Percentiles rank a stretch among this genome's conserved stretches.
Conservation (phyloP, 1,284 basidiomycete genomes). For the Cryptococcus hybrid region DNA sequence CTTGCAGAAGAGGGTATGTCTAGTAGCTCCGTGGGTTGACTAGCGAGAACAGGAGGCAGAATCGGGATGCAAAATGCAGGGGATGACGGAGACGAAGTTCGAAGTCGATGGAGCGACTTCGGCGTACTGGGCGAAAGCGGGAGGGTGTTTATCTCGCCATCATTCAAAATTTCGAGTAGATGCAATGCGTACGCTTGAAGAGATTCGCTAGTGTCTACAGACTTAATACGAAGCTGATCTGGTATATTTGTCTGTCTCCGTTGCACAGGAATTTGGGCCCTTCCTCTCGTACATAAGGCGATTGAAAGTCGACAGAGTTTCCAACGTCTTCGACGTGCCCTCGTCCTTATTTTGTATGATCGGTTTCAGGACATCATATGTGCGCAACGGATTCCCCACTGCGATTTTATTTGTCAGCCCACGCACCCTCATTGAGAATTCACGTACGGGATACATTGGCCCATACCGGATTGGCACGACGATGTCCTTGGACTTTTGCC, state of each 20-base stretch:
- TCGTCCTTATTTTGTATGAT: constrained; percentile 49
- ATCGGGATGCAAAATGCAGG: neutral
- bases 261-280: neutral
- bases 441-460: constrained; percentile 36
- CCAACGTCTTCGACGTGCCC: constrained; percentile 20
- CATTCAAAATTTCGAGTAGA: constrained; percentile 27
- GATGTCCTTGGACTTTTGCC: constrained; percentile 39
- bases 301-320: neutral
- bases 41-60: neutral
- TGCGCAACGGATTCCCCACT: constrained; percentile 24
- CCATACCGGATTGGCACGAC: constrained; percentile 44
- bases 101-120: neutral
- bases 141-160: neutral
- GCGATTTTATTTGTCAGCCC: neutral
- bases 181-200: constrained; percentile 34
- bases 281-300: neutral
- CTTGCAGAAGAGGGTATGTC: neutral
- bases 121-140: constrained; percentile 16
- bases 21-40: neutral
- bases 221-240: constrained; percentile 9
- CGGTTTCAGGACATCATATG: constrained; percentile 46
- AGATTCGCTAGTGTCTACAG: constrained; percentile 17
- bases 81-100: constrained; percentile 4
- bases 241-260: constrained; percentile 8
- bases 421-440: neutral